Conservation (phyloP, 2,329 filamentous ascomycete genomes). For the Phialemonium atrogriseum region DNA sequence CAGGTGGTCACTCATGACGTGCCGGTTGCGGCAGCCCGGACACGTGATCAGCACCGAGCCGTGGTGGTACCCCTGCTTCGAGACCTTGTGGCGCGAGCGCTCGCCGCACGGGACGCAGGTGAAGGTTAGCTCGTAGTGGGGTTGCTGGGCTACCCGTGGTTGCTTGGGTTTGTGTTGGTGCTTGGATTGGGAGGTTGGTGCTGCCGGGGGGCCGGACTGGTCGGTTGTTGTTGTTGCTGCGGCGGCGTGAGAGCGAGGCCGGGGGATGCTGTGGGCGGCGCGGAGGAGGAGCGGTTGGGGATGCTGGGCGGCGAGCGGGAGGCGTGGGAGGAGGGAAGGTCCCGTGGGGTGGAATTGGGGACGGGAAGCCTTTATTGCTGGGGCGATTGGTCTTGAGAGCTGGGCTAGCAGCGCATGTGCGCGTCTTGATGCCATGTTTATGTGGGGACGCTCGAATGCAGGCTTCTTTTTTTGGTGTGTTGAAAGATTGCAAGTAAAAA, state of each 20-base stretch:
- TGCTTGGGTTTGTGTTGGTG: constrained; percentile 15
- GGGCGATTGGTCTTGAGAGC: too few species aligned
- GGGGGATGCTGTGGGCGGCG: constrained; percentile 20
- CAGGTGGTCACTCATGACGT: constrained; percentile 88
- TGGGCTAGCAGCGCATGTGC: too few species aligned
- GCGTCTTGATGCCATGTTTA: constrained; percentile 11
- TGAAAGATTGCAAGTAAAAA: too few species aligned
- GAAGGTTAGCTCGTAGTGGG: constrained; percentile 81
- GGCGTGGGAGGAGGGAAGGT: constrained; percentile 3
- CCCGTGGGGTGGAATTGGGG: constrained; percentile 4
- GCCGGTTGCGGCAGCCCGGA: constrained; percentile 75
- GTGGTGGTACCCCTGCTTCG: constrained; percentile 90
- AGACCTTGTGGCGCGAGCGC: constrained; percentile 76
- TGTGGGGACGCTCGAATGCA: background rate
- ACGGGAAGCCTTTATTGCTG: too few species aligned
- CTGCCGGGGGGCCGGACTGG: background rate
- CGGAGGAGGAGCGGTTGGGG: constrained; percentile 5
- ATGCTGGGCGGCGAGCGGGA: background rate
- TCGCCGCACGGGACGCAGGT: constrained; percentile 81
- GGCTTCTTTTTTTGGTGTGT: too few species aligned
- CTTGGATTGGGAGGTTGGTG: constrained; percentile 4
- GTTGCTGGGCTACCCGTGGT: constrained; percentile 36
- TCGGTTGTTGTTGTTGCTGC: constrained; percentile 37
- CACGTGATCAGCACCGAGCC: constrained; percentile 87
- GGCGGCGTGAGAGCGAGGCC: constrained; percentile 14